These are phyloP conservation scores for Aspergillus unguis DNA, from an alignment of 2,329 filamentous ascomycete species.

Conservation along the genomic window DNA sequence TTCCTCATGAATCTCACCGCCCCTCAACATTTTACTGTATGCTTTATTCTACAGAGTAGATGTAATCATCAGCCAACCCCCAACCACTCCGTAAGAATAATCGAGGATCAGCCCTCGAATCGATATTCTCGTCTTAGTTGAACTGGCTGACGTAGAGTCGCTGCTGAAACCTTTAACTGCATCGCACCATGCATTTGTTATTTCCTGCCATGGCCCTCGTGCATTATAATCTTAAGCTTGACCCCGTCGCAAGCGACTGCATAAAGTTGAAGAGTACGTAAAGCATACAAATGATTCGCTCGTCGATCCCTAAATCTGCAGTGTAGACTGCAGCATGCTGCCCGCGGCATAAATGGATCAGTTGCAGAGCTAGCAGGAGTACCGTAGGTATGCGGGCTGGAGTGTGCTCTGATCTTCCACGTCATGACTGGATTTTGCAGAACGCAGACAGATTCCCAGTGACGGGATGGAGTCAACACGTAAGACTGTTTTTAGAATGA, in stretches of 20 bases:
- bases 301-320: background rate
- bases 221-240: conserved; percentile 3
- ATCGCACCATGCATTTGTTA: background rate
- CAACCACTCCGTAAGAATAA: background rate
- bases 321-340: background rate
- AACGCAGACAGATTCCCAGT: background rate
- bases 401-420: conserved; percentile 8
- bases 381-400: background rate
- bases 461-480: conserved; percentile 1
- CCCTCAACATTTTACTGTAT: conserved; percentile 13
- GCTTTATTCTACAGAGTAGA: conserved; percentile 10
- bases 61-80: conserved; percentile 5
- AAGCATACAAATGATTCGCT: background rate
- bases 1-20: conserved; percentile 15
- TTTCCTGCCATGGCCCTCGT: background rate
- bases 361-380: background rate
- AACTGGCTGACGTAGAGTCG: too few species aligned
- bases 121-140: too few species aligned
- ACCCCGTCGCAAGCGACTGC: background rate
- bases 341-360: background rate
- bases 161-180: background rate
- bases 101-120: background rate
- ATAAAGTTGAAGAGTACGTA: background rate
- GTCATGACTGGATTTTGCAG: conserved; percentile 9
- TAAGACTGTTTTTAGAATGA: background rate